Evolutionary conservation across 1,284 basidiomycete species (phyloP), one percentile per base, ranked within the genome.

Genomic region (Papiliotrema fonsecae): DNA sequence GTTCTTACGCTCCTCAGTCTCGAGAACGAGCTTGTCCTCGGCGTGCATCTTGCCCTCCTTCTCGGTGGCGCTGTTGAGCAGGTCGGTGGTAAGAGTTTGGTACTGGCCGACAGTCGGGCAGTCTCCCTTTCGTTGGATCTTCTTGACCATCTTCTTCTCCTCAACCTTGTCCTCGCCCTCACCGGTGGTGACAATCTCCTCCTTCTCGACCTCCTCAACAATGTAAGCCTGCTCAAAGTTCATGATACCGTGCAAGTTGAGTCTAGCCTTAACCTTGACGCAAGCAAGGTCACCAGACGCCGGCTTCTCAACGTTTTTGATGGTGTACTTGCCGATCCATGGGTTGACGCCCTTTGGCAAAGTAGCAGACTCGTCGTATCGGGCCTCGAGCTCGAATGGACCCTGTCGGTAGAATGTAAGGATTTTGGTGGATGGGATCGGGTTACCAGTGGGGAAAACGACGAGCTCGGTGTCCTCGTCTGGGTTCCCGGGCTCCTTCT

Each of bases 1-100:
- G 72, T 97, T 96, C 79, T 94, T 97, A 72, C 88, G 84, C 74
- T 96, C 88, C 87, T 94, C 90, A 50, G 92, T 96, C 73, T 96
- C 92, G 76, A 83, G 81, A 45, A 97, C 92, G 55, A 96, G 85
- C 79, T 93, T 96, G 77, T 97, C 92, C 49, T 81, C 77, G 32
- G 87, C 81, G 71, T 86, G 80, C 88, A 97, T 89, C 75, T 86
- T 77, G 36, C 83, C 83, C 77, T 96, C 92, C 56, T 79, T 77
- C 77, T 93, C 88, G 70, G 78, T 82, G 69, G 79, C 77, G 51
- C 75, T 69, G 69, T 92, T 83, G 46, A 93, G 65, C 25, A 81
- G 52, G 11, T 77, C 69, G 57, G 79, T 70, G 58, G 88, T 84
- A 54, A 92, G 70, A 2, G 81, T 80, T 42, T 81, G 78, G 56